Evolutionary conservation across 73 alveolate genomes (phyloP).

Genomic region (Strombidium stylifer): DNA sequence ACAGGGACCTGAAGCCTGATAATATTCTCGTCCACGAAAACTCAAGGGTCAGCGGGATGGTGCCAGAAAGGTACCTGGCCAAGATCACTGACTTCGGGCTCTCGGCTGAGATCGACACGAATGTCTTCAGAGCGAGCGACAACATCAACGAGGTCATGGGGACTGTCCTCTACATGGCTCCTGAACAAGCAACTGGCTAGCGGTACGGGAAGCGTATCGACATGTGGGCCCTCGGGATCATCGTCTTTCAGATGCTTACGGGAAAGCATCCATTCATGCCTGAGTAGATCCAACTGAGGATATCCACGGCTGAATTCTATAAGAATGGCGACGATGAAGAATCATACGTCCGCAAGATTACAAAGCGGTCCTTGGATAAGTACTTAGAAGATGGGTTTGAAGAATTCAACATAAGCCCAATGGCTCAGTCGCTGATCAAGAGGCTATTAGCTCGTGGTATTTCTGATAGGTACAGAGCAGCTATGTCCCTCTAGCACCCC

Average conservation of each 20-base stretch:
- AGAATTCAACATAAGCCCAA: conserved; percentile 34
- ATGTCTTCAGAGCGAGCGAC: conserved; percentile 6
- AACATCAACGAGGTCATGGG: conserved; percentile 62
- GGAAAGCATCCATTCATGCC: conserved; percentile 88
- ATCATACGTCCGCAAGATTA: conserved; percentile 43
- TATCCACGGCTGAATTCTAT: no score
- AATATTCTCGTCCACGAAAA: conserved; percentile 15
- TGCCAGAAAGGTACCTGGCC: conserved; percentile 18
- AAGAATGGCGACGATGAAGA: conserved; percentile 50
- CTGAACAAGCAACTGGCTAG: conserved; percentile 69
- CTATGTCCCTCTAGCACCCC: conserved; percentile 85
- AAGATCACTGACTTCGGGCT: conserved; percentile 45
- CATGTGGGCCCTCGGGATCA: conserved; percentile 82
- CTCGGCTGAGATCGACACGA: conserved; percentile 23
- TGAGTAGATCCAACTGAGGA: no score
- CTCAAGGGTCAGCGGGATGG: no score
- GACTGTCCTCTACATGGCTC: conserved; percentile 88
- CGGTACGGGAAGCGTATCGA: conserved; percentile 78
- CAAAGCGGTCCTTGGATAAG: conserved; percentile 34
- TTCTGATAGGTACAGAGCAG: conserved; percentile 79
- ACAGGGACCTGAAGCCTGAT: conserved; percentile 49
- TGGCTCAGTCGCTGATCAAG: conserved; percentile 77
- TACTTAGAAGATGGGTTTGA: no score
- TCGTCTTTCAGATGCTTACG: conserved; percentile 62
- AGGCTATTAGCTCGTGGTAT: conserved; percentile 71